phyloP scores from a whole-genome alignment of 2,329 filamentous ascomycete species.

The Aspergillus udagawae region DNA sequence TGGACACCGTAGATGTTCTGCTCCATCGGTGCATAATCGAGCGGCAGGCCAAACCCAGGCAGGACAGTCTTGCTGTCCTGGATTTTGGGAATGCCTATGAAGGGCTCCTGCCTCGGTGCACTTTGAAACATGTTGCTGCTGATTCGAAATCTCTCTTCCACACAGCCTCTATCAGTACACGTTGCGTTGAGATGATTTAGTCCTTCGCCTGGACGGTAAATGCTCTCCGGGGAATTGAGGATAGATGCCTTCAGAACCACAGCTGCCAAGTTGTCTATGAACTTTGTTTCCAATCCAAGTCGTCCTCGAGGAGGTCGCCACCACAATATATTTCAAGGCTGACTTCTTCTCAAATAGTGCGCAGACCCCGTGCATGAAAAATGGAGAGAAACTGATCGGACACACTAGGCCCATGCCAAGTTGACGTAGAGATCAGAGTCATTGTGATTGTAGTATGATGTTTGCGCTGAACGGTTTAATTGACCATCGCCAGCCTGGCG shows the following conservation, averaged over 20 bases:
- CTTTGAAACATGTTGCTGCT: slow-evolving; percentile 19
- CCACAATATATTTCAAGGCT: neutral
- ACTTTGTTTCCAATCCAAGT: neutral
- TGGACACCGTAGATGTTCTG: slow-evolving; percentile 27
- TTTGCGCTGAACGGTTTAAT: neutral
- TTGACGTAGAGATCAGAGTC: neutral
- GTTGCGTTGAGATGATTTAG: neutral
- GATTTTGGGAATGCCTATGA: slow-evolving; percentile 5
- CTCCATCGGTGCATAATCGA: slow-evolving; percentile 22
- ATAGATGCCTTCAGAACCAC: neutral
- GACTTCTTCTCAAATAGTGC: neutral
- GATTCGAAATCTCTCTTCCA: neutral
- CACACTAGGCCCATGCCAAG: neutral
- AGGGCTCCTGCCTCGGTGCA: slow-evolving; percentile 5
- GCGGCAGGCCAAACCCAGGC: slow-evolving; percentile 31
- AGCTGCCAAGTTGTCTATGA: neutral
- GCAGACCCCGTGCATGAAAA: neutral
- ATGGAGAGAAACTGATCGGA: neutral
- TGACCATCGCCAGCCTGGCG: neutral
- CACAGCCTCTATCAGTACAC: neutral
- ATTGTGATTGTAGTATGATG: neutral
- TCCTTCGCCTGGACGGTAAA: neutral
- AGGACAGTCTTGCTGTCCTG: slow-evolving; percentile 20
- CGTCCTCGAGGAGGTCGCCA: neutral
- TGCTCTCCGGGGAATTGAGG: no score